These are phyloP conservation scores for Magnaporthiopsis rhizophila DNA, from an alignment of 2,329 filamentous ascomycete genomes.

Conservation along the genomic window DNA sequence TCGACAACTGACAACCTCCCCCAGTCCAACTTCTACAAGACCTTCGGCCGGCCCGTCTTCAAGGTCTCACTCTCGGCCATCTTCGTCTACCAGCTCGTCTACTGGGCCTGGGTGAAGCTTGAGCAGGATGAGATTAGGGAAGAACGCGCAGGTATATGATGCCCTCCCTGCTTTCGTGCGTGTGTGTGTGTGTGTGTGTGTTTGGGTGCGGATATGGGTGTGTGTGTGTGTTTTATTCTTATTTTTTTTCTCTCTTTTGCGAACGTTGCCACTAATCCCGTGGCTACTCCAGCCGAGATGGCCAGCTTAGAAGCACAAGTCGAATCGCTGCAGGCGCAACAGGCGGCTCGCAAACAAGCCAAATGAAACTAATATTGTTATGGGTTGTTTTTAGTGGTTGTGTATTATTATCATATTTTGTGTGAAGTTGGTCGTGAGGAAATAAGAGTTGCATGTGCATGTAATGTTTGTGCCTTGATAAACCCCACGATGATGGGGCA, in stretches of 20 bases:
- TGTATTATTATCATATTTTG: not conserved
- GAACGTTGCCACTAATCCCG: not conserved
- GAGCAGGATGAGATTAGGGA: conserved; percentile 62
- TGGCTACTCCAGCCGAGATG: conserved; percentile 18
- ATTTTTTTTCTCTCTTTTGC: no score
- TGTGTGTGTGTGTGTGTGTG: not conserved
- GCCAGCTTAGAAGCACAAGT: conserved; percentile 30
- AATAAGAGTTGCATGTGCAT: not conserved
- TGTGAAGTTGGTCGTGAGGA: not conserved
- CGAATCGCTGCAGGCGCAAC: conserved; percentile 21
- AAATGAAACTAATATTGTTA: not conserved
- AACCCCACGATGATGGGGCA: no score
- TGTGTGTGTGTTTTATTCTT: no score
- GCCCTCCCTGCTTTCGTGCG: not conserved
- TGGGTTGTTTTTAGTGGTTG: not conserved
- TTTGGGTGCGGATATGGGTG: no score
- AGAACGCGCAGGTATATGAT: conserved; percentile 43
- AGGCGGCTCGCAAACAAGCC: not conserved
- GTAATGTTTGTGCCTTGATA: no score
- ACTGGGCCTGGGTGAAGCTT: conserved; percentile 67
- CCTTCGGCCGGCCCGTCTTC: conserved; percentile 63
- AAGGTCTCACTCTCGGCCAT: conserved; percentile 70
- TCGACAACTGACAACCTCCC: no score
- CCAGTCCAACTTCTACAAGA: conserved; percentile 58
- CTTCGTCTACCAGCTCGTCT: conserved; percentile 70